Evolutionary conservation across 176 grass and related monocot genomes (phyloP), one percentile per base, ranked within the genome.

Genomic region (Oryza coarctata): DNA sequence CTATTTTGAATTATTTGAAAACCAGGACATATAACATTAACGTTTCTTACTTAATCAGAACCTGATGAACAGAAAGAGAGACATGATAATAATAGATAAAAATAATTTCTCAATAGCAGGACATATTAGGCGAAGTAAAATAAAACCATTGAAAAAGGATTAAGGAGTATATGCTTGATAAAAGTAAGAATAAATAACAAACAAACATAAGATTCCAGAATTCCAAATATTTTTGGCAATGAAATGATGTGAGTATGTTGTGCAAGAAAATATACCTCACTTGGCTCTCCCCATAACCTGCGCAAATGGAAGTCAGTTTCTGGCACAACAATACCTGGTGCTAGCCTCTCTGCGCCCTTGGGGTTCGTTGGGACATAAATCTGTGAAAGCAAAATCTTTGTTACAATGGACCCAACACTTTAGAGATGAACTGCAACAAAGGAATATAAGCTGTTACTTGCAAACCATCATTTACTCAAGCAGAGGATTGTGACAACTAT

Each of bases 271-370:
- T 26, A 41, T 87, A 92, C 93, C 93, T 94, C 87, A 31, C 65
- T 84, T 43, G 93, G 90, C 30, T 88, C 63, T 88, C 93, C 93
- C 93, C 93, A 94, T 85, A 92, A 80, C 55, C 87, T 89, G 60
- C 83, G 90, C 50, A 87, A 80, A 85, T 94, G 88, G 78, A 94
- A 89, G 73, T 94, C 85, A 7, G 93, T 86, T 29, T 94, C 74
- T 25, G 90, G 73, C 33, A 86, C 93, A 74, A 94, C 78, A 6
- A 94, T 83, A 35, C 65, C 90, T 55, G 84, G 85, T 34, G 93
- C 87, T 58, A 94, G 87, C 36, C 65, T 76, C 81, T 92, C 93
- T 80, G 90, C 87, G 65, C 87, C 93, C 86, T 79, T 91, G 68
- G 90, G 89, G 69, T 94, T 94, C 61, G 77, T 90, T 36, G 89